These are phyloP conservation scores for Rutstroemia sydowiana DNA, from an alignment of 2,329 filamentous ascomycete species.

Conservation along the genomic window DNA sequence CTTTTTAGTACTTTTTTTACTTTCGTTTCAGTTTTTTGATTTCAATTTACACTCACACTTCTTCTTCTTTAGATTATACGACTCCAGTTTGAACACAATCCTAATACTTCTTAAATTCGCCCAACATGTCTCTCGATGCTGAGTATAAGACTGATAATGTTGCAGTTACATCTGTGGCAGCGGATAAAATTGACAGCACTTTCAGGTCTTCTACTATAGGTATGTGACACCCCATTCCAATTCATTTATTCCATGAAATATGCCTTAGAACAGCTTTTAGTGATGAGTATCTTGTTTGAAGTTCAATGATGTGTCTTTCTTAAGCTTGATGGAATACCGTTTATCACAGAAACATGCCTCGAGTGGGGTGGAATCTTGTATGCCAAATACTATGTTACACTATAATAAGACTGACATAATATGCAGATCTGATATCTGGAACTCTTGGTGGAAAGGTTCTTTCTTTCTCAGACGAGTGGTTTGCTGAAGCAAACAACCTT, in stretches of 20 bases:
- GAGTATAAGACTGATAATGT: slow-evolving; percentile 52
- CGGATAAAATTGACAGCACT: slow-evolving; percentile 51
- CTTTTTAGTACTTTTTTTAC: background rate
- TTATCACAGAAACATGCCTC: too few relatives aligned
- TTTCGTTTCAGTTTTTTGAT: background rate
- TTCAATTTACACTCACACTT: background rate
- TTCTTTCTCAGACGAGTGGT: slow-evolving; percentile 62
- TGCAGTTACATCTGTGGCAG: slow-evolving; percentile 39
- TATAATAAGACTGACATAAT: slow-evolving; percentile 12
- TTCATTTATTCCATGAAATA: too few relatives aligned
- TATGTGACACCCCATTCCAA: slow-evolving; percentile 31
- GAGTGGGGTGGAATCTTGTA: too few relatives aligned
- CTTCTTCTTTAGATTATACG: background rate
- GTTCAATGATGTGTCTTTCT: too few relatives aligned
- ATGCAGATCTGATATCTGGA: slow-evolving; percentile 53
- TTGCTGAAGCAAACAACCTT: slow-evolving; percentile 57
- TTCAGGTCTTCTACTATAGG: slow-evolving; percentile 57
- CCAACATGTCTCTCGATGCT: slow-evolving; percentile 32
- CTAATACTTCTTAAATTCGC: background rate
- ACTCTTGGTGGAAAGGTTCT: slow-evolving; percentile 56
- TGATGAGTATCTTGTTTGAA: too few relatives aligned
- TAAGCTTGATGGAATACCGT: too few relatives aligned
- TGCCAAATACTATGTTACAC: background rate
- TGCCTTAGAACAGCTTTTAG: too few relatives aligned
- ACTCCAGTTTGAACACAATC: background rate